Evolutionary conservation across 768 basidiomycete species (phyloP), one percentile per base, ranked within the genome.

Genomic region (Symmetrospora coprosmae): DNA sequence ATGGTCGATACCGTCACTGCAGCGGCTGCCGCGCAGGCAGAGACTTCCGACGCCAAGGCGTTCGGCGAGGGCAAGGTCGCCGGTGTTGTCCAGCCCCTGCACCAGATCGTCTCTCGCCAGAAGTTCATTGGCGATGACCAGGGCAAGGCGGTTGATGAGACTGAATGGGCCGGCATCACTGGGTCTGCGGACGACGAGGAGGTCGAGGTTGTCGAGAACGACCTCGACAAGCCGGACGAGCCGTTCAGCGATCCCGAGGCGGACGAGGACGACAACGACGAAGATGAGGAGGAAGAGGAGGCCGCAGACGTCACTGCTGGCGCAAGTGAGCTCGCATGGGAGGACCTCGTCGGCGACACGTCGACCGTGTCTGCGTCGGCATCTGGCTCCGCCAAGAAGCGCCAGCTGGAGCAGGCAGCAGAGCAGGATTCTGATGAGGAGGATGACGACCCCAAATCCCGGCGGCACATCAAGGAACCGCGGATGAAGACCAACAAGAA

Each of bases 401-500:
- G 16, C 31, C 2, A 40, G 58, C 33, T 47, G 25, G 38, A 50
- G 65, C 50, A n/a, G 63, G 61, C 16, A n/a, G 58, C 60, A 27
- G 76, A 69, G 64, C 70, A 70, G 27, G 65, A 61, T 25, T 67
- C 72, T 1, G 74, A 76, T 14, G 73, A 73, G 25, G 77, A 74
- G 40, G 69, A 67, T 1, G 71, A 71, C 14, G 68, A 66, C 7
- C 67, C 68, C 30, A 63, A 65, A 13, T 43, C 52, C 16, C 49
- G 66, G 31, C 53, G 70, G 16, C 73, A 71, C 49, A 75, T 72
- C 70, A 87, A 87, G 72, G 84, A 79, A 65, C 71, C 78, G 27
- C 85, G 92, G 17, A 86, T 92, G 87, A 92, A 80, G 67, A 97
- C 94, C 1, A 88, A 82, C 77, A 99, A 99, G 88, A 84, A 82